A percentile compares a stretch with the other conserved stretches of the same genome.
Conservation (phyloP, 371 early-diverging fungal genomes). For the Blakeslea trispora region DNA sequence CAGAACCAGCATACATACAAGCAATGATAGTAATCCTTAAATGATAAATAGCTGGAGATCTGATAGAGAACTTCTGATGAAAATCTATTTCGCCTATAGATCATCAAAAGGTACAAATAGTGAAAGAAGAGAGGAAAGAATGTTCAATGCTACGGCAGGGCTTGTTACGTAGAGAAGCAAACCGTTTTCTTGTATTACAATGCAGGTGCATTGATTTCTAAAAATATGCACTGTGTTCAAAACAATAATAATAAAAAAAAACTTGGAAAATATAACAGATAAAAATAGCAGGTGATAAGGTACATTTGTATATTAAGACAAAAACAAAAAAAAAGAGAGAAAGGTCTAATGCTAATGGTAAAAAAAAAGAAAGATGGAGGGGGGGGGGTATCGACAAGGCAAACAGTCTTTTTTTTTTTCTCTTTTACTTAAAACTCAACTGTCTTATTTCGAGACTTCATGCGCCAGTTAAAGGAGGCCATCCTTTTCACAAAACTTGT, state of each 20-base stretch:
- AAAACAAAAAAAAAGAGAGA: neutral
- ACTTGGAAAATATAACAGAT: too few relatives aligned
- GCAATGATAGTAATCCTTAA: constrained; percentile 8
- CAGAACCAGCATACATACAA: constrained; percentile 14
- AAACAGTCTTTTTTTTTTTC: neutral
- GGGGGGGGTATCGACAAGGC: constrained; percentile 4
- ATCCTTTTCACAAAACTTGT: constrained; percentile 43
- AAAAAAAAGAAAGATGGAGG: neutral
- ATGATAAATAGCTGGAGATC: constrained; percentile 10
- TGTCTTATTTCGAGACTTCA: constrained; percentile 24
- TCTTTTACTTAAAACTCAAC: constrained; percentile 25
- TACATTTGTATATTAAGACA: too few relatives aligned
- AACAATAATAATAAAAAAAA: too few relatives aligned
- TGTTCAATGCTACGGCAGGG: neutral
- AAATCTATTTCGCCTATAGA: neutral
- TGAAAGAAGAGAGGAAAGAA: constrained; percentile 3
- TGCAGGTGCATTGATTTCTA: too few relatives aligned
- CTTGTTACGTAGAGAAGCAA: too few relatives aligned
- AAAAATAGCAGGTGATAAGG: too few relatives aligned
- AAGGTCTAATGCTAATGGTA: neutral
- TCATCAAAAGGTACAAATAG: neutral
- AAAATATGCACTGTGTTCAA: too few relatives aligned
- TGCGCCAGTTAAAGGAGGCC: constrained; percentile 38
- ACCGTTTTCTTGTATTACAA: too few relatives aligned
- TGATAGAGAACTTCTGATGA: constrained; percentile 18